Base-by-base conservation (phyloP, 352 stramenopile genomes). In the Globisporangium heterothallicum region DNA sequence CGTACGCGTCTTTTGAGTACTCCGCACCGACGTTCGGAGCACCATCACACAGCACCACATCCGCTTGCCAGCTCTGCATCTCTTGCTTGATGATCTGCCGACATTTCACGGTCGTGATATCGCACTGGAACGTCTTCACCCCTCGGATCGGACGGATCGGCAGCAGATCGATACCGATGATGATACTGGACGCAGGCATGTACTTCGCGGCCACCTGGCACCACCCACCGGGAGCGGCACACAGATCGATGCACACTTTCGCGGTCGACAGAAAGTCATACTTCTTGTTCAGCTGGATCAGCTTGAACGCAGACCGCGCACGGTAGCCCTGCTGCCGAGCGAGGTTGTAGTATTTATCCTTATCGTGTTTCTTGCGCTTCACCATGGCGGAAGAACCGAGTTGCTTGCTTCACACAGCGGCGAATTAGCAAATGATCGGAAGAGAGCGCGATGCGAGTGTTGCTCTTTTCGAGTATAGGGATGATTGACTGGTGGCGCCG, bases 271-370 rank as follows among this genome's bases (percentile, higher is more conserved):
- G 71, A 42, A 99, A 96, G 59, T 98, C 86, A 88, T 98, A 99
- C 80, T 99, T 98, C 66, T 98, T 97, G 83, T 99, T 99, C 48
- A 99, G 96, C 78, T 98, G 92, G 67, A 98, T 97, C 32, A 99
- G 84, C 85, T 99, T 99, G 82, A 99, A 99, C 19, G 97, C 97
- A 6, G 97, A 98, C 47, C 97, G 95, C 22, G 96, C 96, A 64
- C 97, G 90, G 73, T 98, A 99, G 16, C 97, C 97, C 82, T 99
- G 97, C 75, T 99, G 96, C 46, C 97, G 96, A 10, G 97, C 97
- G 49, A 99, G 72, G 67, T 98, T 95, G 75, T 99, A 99, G 78
- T 99, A 99, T 74, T 99, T 99, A 77, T 99, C 97, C 75, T 98
- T 98, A 66, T 99, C 95, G 75, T 94, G 86, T 84, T 99, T 99